A percentile compares a stretch with the other conserved stretches of the same genome.
These are phyloP conservation scores for Curvularia spicifera DNA, from an alignment of 2,329 filamentous ascomycete species.

Conservation along the genomic window DNA sequence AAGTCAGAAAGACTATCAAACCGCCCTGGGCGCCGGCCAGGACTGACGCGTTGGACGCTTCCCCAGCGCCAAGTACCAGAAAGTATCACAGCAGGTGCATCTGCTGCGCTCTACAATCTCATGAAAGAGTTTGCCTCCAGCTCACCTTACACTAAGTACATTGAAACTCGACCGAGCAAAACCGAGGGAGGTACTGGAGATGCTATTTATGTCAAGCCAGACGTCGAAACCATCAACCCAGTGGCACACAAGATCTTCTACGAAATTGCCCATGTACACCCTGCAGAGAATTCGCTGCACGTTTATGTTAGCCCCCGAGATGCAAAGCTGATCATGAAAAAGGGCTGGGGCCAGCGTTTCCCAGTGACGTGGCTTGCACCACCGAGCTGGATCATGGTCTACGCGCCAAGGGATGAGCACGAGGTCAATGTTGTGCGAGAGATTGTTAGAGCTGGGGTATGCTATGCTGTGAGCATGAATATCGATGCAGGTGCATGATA, in stretches of 20 bases:
- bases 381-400: conserved; percentile 66
- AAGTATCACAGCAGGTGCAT: conserved; percentile 31
- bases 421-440: conserved; percentile 71
- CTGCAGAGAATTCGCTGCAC: conserved; percentile 77
- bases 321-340: conserved; percentile 71
- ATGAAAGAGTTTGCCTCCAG: conserved; percentile 32
- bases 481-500: conserved; percentile 8
- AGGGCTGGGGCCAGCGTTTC: conserved; percentile 77
- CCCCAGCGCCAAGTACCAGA: conserved; percentile 38
- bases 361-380: conserved; percentile 48
- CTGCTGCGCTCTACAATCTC: conserved; percentile 25
- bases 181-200: conserved; percentile 44
- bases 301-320: conserved; percentile 79
- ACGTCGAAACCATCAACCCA: conserved; percentile 36
- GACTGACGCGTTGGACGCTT: conserved; percentile 38
- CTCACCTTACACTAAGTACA: conserved; percentile 27
- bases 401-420: conserved; percentile 73
- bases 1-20: conserved; percentile 27
- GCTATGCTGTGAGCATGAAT: conserved; percentile 59
- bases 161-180: conserved; percentile 31
- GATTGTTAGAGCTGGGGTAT: conserved; percentile 77
- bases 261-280: conserved; percentile 69
- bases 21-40: conserved; percentile 29
- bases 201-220: conserved; percentile 39
- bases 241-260: conserved; percentile 41